Evolutionary conservation across 1,284 basidiomycete species (phyloP).

Genomic region (Irpex lacteus): DNA sequence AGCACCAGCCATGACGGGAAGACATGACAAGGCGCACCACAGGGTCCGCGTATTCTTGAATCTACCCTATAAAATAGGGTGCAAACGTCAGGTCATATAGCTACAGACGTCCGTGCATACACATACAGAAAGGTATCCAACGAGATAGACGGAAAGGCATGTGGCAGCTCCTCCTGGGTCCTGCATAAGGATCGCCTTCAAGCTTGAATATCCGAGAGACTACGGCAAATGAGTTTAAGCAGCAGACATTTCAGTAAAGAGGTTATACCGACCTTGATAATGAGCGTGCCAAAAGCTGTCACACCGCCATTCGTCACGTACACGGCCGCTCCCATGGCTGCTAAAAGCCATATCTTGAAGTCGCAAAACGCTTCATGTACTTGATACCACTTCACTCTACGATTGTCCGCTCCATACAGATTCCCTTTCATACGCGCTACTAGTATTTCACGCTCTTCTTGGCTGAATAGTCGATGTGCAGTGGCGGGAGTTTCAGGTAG

Average conservation of each 20-base stretch:
- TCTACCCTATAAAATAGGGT: background rate
- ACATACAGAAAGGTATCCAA: constrained; percentile 10
- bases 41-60: constrained; percentile 10
- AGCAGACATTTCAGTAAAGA: background rate
- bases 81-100: background rate
- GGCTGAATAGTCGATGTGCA: constrained; percentile 10
- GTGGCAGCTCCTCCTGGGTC: constrained; percentile 12
- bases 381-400: constrained; percentile 4
- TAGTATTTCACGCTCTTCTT: constrained; percentile 11
- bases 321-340: constrained; percentile 12
- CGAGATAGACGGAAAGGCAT: constrained; percentile 11
- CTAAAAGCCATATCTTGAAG: constrained; percentile 12
- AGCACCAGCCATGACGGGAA: constrained; percentile 13
- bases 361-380: constrained; percentile 10
- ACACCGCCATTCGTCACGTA: constrained; percentile 14
- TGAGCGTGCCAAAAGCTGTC: constrained; percentile 12
- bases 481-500: constrained; percentile 13
- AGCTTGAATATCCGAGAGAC: constrained; percentile 13
- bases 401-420: constrained; percentile 7
- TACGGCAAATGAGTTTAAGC: background rate
- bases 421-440: constrained; percentile 10
- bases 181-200: constrained; percentile 11
- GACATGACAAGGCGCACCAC: constrained; percentile 5
- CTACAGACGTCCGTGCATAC: background rate
- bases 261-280: constrained; percentile 7